phyloP scores from a whole-genome alignment of 2,329 filamentous ascomycete species.

The Clathrospora elynae region DNA sequence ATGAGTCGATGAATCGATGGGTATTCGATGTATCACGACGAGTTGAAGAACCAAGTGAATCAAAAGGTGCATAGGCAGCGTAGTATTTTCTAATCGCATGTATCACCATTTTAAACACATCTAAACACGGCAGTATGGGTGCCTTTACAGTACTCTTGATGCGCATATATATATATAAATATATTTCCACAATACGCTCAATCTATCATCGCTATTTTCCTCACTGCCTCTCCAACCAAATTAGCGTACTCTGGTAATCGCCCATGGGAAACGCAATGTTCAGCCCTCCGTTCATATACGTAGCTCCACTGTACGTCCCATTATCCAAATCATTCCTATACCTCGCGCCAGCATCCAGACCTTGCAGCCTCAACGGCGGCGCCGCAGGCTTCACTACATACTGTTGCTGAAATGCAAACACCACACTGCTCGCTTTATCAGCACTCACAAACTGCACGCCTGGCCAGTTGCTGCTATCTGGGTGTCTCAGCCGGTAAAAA shows the following conservation, averaged over 20 bases:
- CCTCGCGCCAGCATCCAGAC: constrained; percentile 59
- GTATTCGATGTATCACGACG: background rate
- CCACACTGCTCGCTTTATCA: constrained; percentile 56
- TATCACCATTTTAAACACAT: too few relatives aligned
- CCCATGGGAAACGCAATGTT: constrained; percentile 56
- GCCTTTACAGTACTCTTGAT: too few relatives aligned
- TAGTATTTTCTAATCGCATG: constrained; percentile 10
- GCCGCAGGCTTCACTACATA: constrained; percentile 59
- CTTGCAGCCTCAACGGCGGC: constrained; percentile 61
- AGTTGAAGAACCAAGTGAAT: constrained; percentile 4
- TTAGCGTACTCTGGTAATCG: constrained; percentile 64
- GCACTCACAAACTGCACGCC: constrained; percentile 64
- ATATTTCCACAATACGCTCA: background rate
- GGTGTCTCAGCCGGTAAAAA: constrained; percentile 64
- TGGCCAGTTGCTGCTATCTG: constrained; percentile 66
- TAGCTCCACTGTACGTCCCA: constrained; percentile 60
- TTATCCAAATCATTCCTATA: constrained; percentile 60
- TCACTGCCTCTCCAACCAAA: constrained; percentile 57
- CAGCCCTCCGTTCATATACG: constrained; percentile 66
- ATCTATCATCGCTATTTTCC: constrained; percentile 28
- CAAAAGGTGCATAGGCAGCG: constrained; percentile 2
- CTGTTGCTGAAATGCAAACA: constrained; percentile 66
- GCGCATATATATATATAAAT: background rate
- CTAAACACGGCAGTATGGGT: too few relatives aligned
- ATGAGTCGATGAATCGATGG: constrained; percentile 16